Evolutionary conservation across 306 rosid species (phyloP), one percentile per base, ranked within the genome.

Genomic region (Inga oerstediana): DNA sequence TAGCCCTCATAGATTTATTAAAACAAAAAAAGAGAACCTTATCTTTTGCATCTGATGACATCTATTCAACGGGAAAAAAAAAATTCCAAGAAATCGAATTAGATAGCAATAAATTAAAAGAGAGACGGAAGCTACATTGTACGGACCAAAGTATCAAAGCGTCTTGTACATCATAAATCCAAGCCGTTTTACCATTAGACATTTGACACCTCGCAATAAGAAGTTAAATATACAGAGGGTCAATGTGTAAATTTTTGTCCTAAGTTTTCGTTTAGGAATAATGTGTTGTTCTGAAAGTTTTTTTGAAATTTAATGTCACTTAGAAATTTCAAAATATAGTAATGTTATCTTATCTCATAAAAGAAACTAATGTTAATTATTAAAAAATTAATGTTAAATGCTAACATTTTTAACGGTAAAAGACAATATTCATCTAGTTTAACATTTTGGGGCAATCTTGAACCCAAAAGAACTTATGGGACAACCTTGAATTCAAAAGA

Each of bases 21-120:
- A 30, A 30, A 16, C 5, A 6, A 32, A 49, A 49, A 49, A 16
- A 2, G 16, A 3, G 10, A 10, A 48, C 34, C 41, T 73, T 27
- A 24, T 30, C 76, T 72, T 72, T 51, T 48, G 41, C 17, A 32
- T 74, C 78, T 74, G 59, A 76, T 76, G 37, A 22, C 58, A 76
- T 52, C 68, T 35, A 69, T 35, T 32, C 43, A 4, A 12, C 4
- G 75, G 35, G 27, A 0, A 66, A 67, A 49, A 20, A n/a, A 35
- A 22, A 59, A 32, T 22, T 7, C 59, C 15, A 58, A 22, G 70
- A 58, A 76, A 34, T 54, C 67, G 59, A 11, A 34, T 75, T 35
- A 19, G 69, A 37, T 37, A 37, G 37, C 49, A 75, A 20, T 54
- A 59, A 17, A 54, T 34, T 11, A 35, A 35, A 51, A 30, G 11